Conservation (phyloP, 768 basidiomycete genomes). For the Pseudohyphozyma bogoriensis region DNA sequence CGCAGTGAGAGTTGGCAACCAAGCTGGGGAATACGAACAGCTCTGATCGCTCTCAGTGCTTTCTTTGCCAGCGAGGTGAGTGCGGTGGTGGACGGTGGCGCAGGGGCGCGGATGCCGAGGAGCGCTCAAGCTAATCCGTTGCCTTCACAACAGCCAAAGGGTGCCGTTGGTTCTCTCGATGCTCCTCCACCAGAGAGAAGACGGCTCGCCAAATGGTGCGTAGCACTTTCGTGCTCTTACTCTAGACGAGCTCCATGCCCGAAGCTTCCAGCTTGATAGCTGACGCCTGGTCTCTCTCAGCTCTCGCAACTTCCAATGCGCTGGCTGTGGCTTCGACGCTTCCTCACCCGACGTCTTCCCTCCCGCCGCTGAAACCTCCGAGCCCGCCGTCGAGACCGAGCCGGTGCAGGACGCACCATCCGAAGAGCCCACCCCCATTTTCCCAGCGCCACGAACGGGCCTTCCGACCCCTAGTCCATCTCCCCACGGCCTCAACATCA, state of each 20-base stretch:
- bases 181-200: slow-evolving; percentile 17
- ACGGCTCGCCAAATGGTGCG: slow-evolving; percentile 13
- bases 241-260: background rate
- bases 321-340: slow-evolving; percentile 21
- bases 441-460: background rate
- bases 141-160: slow-evolving; percentile 9
- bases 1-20: slow-evolving; percentile 95
- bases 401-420: background rate
- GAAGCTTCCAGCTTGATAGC: background rate
- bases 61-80: slow-evolving; percentile 39
- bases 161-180: slow-evolving; percentile 24
- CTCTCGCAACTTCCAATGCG: slow-evolving; percentile 3
- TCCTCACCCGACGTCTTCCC: slow-evolving; percentile 3
- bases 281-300: background rate
- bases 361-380: background rate
- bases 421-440: background rate
- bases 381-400: background rate
- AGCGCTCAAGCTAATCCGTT: background rate
- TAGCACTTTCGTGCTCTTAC: background rate
- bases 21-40: slow-evolving; percentile 94
- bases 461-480: no score
- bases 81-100: background rate
- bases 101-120: no score
- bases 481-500: background rate
- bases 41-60: slow-evolving; percentile 36